Evolutionary conservation across 495 filamentous ascomycete genomes (phyloP).

Genomic region (Bacidia rubella): DNA sequence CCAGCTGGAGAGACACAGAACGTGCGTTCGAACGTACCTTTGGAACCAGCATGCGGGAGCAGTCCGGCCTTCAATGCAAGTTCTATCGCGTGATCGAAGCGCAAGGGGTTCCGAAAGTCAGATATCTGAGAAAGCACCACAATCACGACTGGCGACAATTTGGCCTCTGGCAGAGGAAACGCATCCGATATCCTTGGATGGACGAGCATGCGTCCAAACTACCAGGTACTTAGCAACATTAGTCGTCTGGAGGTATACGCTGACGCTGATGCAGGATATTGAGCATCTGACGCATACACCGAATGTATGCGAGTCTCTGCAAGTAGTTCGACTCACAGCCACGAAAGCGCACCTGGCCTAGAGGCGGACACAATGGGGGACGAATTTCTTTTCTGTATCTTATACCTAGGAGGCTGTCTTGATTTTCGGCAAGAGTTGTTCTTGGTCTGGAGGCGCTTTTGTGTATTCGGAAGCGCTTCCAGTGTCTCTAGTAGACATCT

Average conservation of each 20-base stretch:
- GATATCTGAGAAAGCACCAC: constrained; percentile 9
- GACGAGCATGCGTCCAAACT: not conserved
- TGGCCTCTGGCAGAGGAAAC: constrained; percentile 11
- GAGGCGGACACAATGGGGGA: too few species aligned
- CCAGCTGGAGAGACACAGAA: not conserved
- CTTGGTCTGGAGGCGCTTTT: too few species aligned
- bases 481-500: too few species aligned
- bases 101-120: constrained; percentile 20
- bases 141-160: constrained; percentile 2
- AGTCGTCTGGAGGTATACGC: not conserved
- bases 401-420: too few species aligned
- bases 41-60: not conserved
- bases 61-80: constrained; percentile 37
- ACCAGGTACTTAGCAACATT: not conserved
- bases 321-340: too few species aligned
- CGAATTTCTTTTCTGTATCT: too few species aligned
- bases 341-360: too few species aligned
- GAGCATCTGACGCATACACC: not conserved
- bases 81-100: constrained; percentile 40
- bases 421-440: too few species aligned
- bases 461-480: too few species aligned
- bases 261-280: not conserved
- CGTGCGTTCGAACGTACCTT: not conserved
- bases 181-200: constrained; percentile 11
- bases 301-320: too few species aligned